phyloP scores from a whole-genome alignment of 2,329 filamentous ascomycete species.

The Fusarium goolgardi region DNA sequence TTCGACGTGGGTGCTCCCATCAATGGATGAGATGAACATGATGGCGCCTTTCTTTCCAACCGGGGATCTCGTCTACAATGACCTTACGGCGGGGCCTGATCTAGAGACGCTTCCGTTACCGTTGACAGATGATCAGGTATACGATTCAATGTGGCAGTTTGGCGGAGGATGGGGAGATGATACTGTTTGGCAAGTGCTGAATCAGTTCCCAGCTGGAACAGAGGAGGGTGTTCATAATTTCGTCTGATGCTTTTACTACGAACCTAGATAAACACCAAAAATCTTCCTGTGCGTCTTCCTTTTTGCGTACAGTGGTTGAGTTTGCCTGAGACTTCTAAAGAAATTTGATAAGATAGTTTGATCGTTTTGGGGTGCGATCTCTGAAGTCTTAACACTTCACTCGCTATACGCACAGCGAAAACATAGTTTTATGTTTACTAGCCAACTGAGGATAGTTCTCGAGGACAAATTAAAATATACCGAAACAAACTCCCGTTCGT shows the following conservation, averaged over 20 bases:
- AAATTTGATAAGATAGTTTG: neutral
- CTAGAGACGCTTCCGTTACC: slow-evolving; percentile 42
- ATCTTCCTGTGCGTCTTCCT: neutral
- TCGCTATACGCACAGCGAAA: neutral
- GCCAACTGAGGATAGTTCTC: neutral
- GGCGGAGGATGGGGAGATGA: slow-evolving; percentile 66
- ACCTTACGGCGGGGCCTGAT: slow-evolving; percentile 59
- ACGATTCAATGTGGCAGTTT: slow-evolving; percentile 59
- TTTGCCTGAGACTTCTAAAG: neutral
- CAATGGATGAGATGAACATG: slow-evolving; percentile 61
- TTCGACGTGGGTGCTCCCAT: slow-evolving; percentile 56
- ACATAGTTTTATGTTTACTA: neutral
- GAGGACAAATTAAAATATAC: neutral
- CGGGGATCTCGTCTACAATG: slow-evolving; percentile 67
- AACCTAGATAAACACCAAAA: neutral
- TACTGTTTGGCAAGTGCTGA: slow-evolving; percentile 67
- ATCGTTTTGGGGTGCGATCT: too few species aligned
- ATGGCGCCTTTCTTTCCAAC: slow-evolving; percentile 68
- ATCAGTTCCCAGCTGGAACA: slow-evolving; percentile 57
- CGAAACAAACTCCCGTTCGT: neutral
- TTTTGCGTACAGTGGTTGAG: neutral
- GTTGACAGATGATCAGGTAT: slow-evolving; percentile 5
- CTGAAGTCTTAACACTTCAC: too few species aligned
- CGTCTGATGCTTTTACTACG: neutral
- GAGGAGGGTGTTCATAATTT: slow-evolving; percentile 23